Conservation (phyloP, 169 alveolate species). For the Cryptosporidium canis region DNA sequence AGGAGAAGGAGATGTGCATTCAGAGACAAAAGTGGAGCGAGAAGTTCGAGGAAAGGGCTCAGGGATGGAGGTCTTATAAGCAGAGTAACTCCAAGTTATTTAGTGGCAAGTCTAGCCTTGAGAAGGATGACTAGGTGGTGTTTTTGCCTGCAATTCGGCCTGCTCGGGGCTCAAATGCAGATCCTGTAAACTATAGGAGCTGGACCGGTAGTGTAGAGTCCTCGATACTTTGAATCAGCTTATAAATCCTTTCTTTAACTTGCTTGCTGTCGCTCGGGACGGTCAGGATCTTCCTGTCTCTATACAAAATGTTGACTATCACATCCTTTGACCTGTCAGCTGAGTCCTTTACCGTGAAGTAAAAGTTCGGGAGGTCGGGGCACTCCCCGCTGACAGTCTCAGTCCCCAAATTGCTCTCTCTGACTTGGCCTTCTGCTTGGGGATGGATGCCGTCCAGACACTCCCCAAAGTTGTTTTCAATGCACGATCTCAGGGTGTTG, state of each 20-base stretch:
- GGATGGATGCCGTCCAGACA: constrained; percentile 47
- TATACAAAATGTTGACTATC: constrained; percentile 26
- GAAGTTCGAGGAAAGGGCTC: constrained; percentile 43
- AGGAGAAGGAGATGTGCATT: constrained; percentile 43
- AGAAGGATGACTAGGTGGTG: background rate
- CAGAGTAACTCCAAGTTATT: constrained; percentile 5
- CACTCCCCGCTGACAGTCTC: background rate
- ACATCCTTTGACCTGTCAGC: background rate
- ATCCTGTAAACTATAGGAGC: constrained; percentile 2
- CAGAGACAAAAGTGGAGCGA: constrained; percentile 65
- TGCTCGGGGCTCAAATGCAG: background rate
- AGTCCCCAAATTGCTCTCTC: background rate
- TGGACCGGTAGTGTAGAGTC: constrained; percentile 47
- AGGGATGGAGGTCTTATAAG: constrained; percentile 57
- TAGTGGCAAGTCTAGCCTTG: background rate
- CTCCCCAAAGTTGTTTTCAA: constrained; percentile 36
- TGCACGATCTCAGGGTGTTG: constrained; percentile 21
- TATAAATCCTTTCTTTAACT: constrained; percentile 6
- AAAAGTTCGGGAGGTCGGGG: background rate
- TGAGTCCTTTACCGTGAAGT: background rate
- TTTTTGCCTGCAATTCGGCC: no score
- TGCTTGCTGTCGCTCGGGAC: constrained; percentile 5
- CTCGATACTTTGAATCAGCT: constrained; percentile 42
- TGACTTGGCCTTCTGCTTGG: background rate
- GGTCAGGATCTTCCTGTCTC: constrained; percentile 18